Evolutionary conservation across 257 asterid species (phyloP).

Genomic region (Solanum paucissectum): DNA sequence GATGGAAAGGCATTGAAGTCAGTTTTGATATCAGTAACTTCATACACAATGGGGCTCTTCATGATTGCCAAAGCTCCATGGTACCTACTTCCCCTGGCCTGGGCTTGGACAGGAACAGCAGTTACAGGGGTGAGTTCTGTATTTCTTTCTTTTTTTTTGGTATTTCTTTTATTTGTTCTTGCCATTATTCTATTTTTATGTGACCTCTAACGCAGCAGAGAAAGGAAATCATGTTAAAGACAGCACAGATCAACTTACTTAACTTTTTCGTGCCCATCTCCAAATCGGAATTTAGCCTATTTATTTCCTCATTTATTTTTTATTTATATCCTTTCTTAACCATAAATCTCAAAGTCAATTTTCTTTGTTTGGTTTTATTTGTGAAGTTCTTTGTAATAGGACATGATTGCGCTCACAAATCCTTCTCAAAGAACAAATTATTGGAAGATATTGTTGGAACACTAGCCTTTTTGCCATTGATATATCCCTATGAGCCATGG

Average conservation of each 20-base stretch:
- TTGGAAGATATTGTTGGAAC: constrained; percentile 95
- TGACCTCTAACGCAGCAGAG: background rate
- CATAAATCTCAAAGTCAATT: background rate
- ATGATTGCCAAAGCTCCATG: constrained; percentile 92
- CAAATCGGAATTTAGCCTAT: background rate
- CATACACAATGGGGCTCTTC: constrained; percentile 73
- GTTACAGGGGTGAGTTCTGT: constrained; percentile 75
- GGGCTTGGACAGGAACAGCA: constrained; percentile 99
- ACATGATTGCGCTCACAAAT: constrained; percentile 98
- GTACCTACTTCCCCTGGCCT: constrained; percentile 98
- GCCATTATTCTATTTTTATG: background rate
- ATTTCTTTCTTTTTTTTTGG: background rate
- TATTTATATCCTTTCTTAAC: background rate
- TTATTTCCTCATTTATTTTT: background rate
- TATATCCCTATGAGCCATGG: constrained; percentile 98
- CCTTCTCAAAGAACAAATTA: constrained; percentile 84
- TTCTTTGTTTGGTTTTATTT: constrained; percentile 8
- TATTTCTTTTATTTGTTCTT: background rate
- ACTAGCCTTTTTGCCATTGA: constrained; percentile 82
- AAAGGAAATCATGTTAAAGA: background rate
- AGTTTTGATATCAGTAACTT: constrained; percentile 59
- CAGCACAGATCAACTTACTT: background rate
- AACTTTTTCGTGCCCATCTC: background rate
- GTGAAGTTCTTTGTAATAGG: constrained; percentile 95
- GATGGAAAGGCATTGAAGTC: constrained; percentile 86